phyloP scores from a whole-genome alignment of 768 basidiomycete genomes.

The Phallus indusiatus region DNA sequence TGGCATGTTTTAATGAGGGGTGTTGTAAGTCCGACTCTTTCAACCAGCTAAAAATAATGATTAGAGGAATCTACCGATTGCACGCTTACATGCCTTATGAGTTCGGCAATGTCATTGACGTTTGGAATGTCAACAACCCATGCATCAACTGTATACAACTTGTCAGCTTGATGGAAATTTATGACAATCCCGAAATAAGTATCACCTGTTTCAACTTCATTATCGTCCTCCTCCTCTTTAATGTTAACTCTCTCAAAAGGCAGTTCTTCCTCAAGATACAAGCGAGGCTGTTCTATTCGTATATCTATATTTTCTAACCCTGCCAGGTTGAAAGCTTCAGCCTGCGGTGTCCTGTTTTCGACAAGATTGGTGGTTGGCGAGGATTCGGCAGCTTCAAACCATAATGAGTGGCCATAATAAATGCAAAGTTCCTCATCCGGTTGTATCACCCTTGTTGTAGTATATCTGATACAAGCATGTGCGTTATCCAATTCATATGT shows the following conservation, averaged over 20 bases:
- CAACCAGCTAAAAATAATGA: constrained; percentile 46
- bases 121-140: constrained; percentile 75
- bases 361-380: constrained; percentile 19
- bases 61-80: background rate
- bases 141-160: constrained; percentile 40
- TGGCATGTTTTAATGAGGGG: constrained; percentile 60
- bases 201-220: constrained; percentile 47
- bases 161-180: background rate
- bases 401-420: constrained; percentile 60
- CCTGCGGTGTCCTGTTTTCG: constrained; percentile 29
- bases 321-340: constrained; percentile 14
- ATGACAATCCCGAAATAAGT: background rate
- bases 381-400: constrained; percentile 37
- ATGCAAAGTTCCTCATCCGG: constrained; percentile 71
- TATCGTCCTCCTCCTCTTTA: constrained; percentile 49
- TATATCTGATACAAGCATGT: constrained; percentile 55
- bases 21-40: constrained; percentile 52
- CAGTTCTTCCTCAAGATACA: constrained; percentile 47
- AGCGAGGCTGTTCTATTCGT: constrained; percentile 30
- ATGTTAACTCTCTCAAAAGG: constrained; percentile 59
- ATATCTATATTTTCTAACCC: constrained; percentile 20
- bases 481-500: constrained; percentile 46
- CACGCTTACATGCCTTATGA: constrained; percentile 45
- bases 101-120: constrained; percentile 42
- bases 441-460: constrained; percentile 41